Evolutionary conservation across 169 alveolate species (phyloP).

Genomic region (Neospora caninum): DNA sequence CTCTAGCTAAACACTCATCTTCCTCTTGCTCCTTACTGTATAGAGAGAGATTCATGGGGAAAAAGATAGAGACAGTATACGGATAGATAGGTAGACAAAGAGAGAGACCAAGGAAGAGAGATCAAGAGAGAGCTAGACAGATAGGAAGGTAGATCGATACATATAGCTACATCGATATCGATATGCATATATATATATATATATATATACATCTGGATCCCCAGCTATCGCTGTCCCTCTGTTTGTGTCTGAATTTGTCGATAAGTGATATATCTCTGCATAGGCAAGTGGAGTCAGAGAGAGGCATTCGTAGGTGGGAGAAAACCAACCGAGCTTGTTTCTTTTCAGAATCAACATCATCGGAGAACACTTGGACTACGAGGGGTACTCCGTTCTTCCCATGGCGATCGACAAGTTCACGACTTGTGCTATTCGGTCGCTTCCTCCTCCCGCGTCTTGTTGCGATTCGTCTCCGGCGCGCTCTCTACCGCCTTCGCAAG

Average conservation of each 20-base stretch:
- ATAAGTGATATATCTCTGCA: too few relatives aligned
- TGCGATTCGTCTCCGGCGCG: neutral
- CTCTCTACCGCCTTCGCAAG: neutral
- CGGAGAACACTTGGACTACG: constrained; percentile 12
- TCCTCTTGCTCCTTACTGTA: too few relatives aligned
- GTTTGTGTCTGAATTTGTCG: too few relatives aligned
- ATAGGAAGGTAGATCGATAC: neutral
- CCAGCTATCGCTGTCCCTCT: too few relatives aligned
- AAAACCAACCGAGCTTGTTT: neutral
- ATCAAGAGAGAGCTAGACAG: neutral
- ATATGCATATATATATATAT: neutral
- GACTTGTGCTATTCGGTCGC: neutral
- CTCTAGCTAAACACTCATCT: neutral
- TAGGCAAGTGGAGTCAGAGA: too few relatives aligned
- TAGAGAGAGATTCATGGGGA: too few relatives aligned
- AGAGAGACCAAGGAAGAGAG: too few relatives aligned
- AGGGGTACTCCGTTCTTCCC: neutral
- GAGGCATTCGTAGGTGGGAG: neutral
- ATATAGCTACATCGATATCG: neutral
- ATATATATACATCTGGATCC: neutral
- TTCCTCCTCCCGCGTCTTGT: too few relatives aligned
- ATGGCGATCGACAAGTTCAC: neutral
- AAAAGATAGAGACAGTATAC: too few relatives aligned
- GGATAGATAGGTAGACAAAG: too few relatives aligned
- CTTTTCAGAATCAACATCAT: constrained; percentile 1